Base-by-base conservation (phyloP, 2,329 filamentous ascomycete species). In the Aspergillus calidoustus region DNA sequence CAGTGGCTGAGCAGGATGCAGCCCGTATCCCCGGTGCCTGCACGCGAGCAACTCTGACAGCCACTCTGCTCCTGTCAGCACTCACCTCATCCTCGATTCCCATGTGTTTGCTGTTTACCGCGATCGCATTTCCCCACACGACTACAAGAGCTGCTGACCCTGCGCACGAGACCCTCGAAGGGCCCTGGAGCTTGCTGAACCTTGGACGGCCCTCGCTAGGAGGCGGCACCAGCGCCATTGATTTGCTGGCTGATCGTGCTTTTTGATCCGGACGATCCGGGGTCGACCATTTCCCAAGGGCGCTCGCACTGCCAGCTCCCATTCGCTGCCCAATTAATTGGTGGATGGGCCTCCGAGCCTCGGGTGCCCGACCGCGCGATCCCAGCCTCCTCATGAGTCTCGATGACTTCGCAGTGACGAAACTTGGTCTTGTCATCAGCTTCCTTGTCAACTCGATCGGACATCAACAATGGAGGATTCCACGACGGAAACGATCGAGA, bases 191-290 rank as follows among this genome's bases (percentile, higher is more conserved):
- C 38, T 28, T 23, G 15, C 52, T 43, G 52, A 44, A 34, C 17
- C n/a, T 34, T 25, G 28, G n/a, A 50, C n/a, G n/a, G n/a, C 3
- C 43, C 31, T 43, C n/a, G 15, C 28, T 34, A 41, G n/a, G 53
- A 38, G 22, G 17, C 38, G 31, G 41, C 22, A 19, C 4, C 25
- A 13, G 38, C 47, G 19, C 13, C 30, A 41, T 56, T 56, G 43
- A 56, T 56, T 56, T 49, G 43, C 43, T 48, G 50, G 50, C 28
- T 31, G 54, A 34, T 22, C 7, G 25, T 54, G 34, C 9, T 46
- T 41, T 54, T 23, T 11, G 43, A 53, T 65, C 64, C 59, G 60
- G 61, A 53, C 64, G 64, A 65, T 65, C 64, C 64, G 64, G 64
- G 64, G 64, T 64, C 54, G 56, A 55, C 30, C 13, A 57, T 55